Percentiles rank a stretch among this genome's conserved stretches.
Evolutionary conservation across 2,329 filamentous ascomycete species (phyloP).

Genomic region (Claviceps maximensis): DNA sequence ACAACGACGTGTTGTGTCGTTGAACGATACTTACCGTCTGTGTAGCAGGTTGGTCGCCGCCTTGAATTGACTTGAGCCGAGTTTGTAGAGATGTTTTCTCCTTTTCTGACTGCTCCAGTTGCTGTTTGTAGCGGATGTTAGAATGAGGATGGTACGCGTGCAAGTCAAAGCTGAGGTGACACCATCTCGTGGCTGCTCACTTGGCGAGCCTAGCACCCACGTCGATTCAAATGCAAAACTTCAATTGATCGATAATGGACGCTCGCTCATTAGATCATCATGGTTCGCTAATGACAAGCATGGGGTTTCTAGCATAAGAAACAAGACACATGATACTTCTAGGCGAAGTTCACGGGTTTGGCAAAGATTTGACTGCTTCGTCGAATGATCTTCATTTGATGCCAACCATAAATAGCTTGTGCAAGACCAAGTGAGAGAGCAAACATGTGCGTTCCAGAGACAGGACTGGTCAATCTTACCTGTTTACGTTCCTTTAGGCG

Average conservation of each 20-base stretch:
- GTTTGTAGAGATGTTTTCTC: slow-evolving; percentile 43
- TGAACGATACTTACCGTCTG: slow-evolving; percentile 35
- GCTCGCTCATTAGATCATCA: background rate
- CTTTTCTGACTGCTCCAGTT: slow-evolving; percentile 44
- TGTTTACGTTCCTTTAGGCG: slow-evolving; percentile 44
- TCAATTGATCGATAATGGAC: background rate
- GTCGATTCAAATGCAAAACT: background rate
- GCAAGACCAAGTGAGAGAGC: background rate
- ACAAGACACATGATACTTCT: background rate
- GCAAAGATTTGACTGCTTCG: background rate
- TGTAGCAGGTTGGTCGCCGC: slow-evolving; percentile 33
- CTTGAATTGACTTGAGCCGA: slow-evolving; percentile 38
- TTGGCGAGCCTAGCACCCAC: background rate
- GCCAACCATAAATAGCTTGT: background rate
- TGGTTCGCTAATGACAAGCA: background rate
- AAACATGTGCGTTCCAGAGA: background rate
- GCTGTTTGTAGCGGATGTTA: slow-evolving; percentile 23
- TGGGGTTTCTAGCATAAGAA: background rate
- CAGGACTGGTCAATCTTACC: slow-evolving; percentile 29
- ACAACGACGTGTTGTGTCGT: background rate
- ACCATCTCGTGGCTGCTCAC: background rate
- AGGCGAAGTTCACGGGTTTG: background rate
- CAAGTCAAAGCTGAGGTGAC: background rate
- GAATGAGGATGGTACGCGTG: background rate
- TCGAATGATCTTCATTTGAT: background rate